Conservation (phyloP, 78 protist genomes). For the Carpediemonas membranifera region DNA sequence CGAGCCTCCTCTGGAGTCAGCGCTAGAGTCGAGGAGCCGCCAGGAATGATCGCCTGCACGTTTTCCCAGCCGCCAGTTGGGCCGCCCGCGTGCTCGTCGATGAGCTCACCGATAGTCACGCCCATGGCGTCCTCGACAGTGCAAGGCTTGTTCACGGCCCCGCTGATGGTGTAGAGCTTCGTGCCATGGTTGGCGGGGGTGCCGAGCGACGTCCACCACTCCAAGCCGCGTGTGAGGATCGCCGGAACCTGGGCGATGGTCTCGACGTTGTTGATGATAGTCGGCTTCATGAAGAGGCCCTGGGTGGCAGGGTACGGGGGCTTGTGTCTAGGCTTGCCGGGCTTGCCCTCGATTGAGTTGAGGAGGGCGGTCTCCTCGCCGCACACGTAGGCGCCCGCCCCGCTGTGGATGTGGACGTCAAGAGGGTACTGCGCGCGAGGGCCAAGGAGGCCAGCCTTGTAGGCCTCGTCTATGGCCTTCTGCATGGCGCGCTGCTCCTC, state of each 20-base stretch:
- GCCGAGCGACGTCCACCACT: conserved; percentile 84
- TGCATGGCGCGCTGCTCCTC: conserved; percentile 22
- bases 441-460: conserved; percentile 66
- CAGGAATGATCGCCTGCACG: background rate
- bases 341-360: conserved; percentile 86
- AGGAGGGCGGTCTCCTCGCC: conserved; percentile 97
- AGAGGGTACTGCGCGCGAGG: conserved; percentile 86
- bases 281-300: conserved; percentile 94
- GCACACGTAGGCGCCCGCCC: conserved; percentile 98
- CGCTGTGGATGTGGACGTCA: conserved; percentile 75
- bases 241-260: conserved; percentile 95
- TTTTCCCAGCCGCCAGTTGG: background rate
- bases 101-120: conserved; percentile 41
- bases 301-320: conserved; percentile 96
- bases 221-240: conserved; percentile 59
- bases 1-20: background rate
- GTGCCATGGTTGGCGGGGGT: conserved; percentile 83
- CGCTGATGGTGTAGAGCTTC: conserved; percentile 78
- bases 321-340: conserved; percentile 89
- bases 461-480: conserved; percentile 29
- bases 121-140: conserved; percentile 66
- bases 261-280: conserved; percentile 97
- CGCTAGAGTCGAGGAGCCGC: background rate
- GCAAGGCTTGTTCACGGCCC: conserved; percentile 87
- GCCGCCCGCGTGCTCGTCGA: conserved; percentile 58